Evolutionary conservation across 805 yeast genomes (phyloP), one percentile per base, ranked within the genome.

Genomic region (Suhomyces emberorum): DNA sequence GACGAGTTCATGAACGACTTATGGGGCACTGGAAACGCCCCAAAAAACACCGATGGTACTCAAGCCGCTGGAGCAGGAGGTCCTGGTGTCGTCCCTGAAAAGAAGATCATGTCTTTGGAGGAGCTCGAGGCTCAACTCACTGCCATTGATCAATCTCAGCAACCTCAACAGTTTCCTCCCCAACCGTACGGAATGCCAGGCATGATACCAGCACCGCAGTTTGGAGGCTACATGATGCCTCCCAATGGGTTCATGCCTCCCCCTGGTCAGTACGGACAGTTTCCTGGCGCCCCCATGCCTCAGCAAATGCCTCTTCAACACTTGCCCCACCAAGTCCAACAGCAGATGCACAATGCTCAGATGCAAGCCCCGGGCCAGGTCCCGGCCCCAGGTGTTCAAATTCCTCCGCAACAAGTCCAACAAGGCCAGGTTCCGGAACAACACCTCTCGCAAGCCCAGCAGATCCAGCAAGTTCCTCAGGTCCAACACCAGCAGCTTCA

Each of bases 111-210:
- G 48, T 83, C 95, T 8, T 68, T 87, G 56, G 91, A 84, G 55
- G 95, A 88, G 49, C 76, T 88, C 46, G 96, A 88, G 62, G 87
- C 95, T 7, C 87, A 79, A 50, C 67, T 82, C 54, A 66, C 79
- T 41, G 69, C 74, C 4, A 67, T 72, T 38, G 72, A 64, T 38
- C 51, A 51, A 28, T 34, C 49, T 33, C 63, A 55, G 27, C 53
- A 45, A 15, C 51, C 45, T 19, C 57, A 38, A 12, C 54, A 34
- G 35, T 51, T 42, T 33, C 59, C 59, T 30, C 65, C 59, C 23
- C 68, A 59, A 39, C 62, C 54, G 25, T 63, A 52, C 47, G 63
- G 62, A 11, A 55, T 57, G 48, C 65, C 66, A 28, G 65, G 62
- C 14, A 48, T 49, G 44, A 54, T 59, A n/a, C 59, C 54, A 10